Percentiles rank a stretch among this genome's conserved stretches.
Conservation (phyloP, 140 eudicot genomes). For the Flaveria floridana region DNA sequence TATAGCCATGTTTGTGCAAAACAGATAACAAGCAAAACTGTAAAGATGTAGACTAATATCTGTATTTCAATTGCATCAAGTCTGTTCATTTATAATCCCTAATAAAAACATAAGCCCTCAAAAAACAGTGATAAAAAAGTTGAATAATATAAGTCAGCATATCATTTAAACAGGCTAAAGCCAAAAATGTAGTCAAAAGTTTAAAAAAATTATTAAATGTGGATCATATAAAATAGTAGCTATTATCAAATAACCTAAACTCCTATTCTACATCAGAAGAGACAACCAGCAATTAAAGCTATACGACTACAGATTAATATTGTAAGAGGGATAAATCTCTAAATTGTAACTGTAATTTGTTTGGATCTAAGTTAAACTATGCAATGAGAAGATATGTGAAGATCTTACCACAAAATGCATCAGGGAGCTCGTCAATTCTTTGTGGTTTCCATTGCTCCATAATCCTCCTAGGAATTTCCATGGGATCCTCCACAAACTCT, state of each 20-base stretch:
- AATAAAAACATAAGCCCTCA: constrained; percentile 13
- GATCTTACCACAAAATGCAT: constrained; percentile 81
- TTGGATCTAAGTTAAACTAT: neutral
- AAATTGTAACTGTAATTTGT: neutral
- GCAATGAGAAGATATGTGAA: neutral
- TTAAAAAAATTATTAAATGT: neutral
- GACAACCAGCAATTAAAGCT: too few relatives aligned
- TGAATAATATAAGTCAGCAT: neutral
- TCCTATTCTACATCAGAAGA: constrained; percentile 12
- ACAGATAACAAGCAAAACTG: constrained; percentile 2
- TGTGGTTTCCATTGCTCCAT: constrained; percentile 98
- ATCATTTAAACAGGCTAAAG: constrained; percentile 6
- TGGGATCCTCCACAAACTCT: constrained; percentile 89
- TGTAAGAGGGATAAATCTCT: neutral
- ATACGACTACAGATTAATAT: neutral
- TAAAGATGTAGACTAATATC: neutral
- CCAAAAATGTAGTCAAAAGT: constrained; percentile 2
- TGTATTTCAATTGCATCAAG: constrained; percentile 12
- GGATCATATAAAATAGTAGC: too few relatives aligned
- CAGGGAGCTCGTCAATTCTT: constrained; percentile 87
- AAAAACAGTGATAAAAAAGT: neutral
- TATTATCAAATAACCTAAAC: constrained; percentile 2
- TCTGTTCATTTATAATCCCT: constrained; percentile 6
- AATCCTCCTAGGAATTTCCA: constrained; percentile 82
- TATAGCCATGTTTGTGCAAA: neutral